Conservation (phyloP, 164 flowering plant genomes). For the Stephania japonica region DNA sequence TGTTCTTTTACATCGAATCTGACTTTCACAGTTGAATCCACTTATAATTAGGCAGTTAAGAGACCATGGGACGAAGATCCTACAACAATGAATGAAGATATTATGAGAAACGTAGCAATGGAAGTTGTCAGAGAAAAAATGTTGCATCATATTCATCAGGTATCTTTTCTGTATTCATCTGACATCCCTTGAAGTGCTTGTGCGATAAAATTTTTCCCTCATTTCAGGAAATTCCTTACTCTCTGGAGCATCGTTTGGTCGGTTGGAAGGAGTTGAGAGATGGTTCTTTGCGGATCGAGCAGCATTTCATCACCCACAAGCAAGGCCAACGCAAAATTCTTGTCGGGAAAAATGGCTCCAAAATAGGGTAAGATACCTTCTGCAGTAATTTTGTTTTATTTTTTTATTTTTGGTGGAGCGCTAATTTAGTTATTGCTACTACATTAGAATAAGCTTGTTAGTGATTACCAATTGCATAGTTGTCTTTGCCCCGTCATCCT, state of each 20-base stretch:
- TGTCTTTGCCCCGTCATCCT: no score
- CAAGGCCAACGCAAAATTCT: constrained; percentile 82
- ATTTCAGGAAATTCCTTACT: constrained; percentile 89
- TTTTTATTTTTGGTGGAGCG: not conserved
- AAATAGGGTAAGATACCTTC: constrained; percentile 61
- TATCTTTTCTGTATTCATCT: constrained; percentile 8
- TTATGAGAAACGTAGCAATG: constrained; percentile 78
- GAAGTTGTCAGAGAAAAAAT: constrained; percentile 91
- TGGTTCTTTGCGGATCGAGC: constrained; percentile 90
- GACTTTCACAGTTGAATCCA: not conserved
- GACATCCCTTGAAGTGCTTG: not conserved
- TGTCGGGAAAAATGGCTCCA: constrained; percentile 87
- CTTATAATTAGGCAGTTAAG: constrained; percentile 67
- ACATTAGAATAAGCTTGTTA: no score
- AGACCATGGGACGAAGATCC: constrained; percentile 99
- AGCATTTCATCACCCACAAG: constrained; percentile 68
- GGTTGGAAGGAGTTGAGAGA: constrained; percentile 87
- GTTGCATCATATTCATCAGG: constrained; percentile 90
- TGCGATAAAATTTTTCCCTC: not conserved
- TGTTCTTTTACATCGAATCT: not conserved
- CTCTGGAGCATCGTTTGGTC: constrained; percentile 70
- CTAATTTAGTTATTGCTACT: no score
- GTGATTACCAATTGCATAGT: no score
- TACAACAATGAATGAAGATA: constrained; percentile 59
- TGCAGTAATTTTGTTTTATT: not conserved